These are phyloP conservation scores for Pythium rishiriense DNA, from an alignment of 352 stramenopile species.

Conservation along the genomic window DNA sequence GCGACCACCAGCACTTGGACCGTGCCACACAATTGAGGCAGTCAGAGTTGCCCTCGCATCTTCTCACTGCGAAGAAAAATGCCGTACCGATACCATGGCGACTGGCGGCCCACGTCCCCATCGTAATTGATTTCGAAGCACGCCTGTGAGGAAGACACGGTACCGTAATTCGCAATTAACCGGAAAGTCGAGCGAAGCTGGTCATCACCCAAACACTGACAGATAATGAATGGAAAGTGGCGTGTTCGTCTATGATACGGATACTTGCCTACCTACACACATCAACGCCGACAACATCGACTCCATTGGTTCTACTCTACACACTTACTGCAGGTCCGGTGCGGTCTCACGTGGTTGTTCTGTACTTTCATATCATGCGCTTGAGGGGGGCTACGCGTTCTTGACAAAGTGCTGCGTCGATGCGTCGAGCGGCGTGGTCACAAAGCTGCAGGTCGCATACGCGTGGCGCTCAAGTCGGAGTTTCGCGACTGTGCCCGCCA, in stretches of 20 bases:
- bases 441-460: slow-evolving; percentile 48
- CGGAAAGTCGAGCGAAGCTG: slow-evolving; percentile 11
- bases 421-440: slow-evolving; percentile 34
- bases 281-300: background rate
- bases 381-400: slow-evolving; percentile 11
- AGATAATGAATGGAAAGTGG: too few species aligned
- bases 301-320: slow-evolving; percentile 1
- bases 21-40: background rate
- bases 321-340: background rate
- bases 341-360: background rate
- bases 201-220: background rate
- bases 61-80: too few species aligned
- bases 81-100: slow-evolving; percentile 16
- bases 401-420: slow-evolving; percentile 21
- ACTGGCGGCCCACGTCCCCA: background rate
- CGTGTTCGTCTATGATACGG: too few species aligned
- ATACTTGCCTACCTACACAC: too few species aligned
- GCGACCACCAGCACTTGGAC: slow-evolving; percentile 55
- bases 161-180: slow-evolving; percentile 18
- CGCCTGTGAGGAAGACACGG: background rate
- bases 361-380: background rate
- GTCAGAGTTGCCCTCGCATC: background rate
- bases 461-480: slow-evolving; percentile 62
- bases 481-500: slow-evolving; percentile 39
- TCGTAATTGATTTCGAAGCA: background rate